phyloP scores from a whole-genome alignment of 768 basidiomycete species.

The Daedalea quercina region DNA sequence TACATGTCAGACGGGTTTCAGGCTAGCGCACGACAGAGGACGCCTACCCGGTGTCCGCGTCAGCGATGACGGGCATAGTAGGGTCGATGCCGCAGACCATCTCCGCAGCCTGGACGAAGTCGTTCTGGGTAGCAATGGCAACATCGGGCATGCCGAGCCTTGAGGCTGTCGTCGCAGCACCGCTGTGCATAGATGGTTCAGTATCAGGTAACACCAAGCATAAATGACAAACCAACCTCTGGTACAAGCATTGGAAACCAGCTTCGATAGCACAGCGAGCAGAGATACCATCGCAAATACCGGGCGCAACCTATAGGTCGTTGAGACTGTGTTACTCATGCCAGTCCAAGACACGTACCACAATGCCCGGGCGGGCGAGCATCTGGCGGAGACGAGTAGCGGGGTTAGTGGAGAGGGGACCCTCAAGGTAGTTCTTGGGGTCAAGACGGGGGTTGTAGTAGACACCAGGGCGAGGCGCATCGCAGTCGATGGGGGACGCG shows the following conservation, averaged over 20 bases:
- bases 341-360: constrained; percentile 36
- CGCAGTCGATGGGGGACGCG: background rate
- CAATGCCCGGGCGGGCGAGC: constrained; percentile 60
- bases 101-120: constrained; percentile 67
- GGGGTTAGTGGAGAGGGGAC: constrained; percentile 61
- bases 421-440: constrained; percentile 61
- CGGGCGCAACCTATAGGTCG: constrained; percentile 54
- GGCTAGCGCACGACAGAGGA: background rate
- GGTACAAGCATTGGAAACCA: constrained; percentile 72
- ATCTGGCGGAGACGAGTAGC: constrained; percentile 59
- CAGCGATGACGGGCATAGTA: constrained; percentile 65
- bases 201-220: background rate
- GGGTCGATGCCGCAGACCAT: constrained; percentile 67
- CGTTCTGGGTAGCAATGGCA: constrained; percentile 72
- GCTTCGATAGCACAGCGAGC: constrained; percentile 76
- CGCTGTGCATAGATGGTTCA: constrained; percentile 29
- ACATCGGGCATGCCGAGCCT: constrained; percentile 74
- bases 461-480: constrained; percentile 14
- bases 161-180: constrained; percentile 76
- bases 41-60: constrained; percentile 69
- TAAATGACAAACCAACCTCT: constrained; percentile 41
- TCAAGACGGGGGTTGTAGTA: constrained; percentile 69
- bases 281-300: constrained; percentile 75
- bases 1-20: constrained; percentile 14
- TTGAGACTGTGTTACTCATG: background rate